Conservation (phyloP, 2,329 filamentous ascomycete species). For the Ampelomyces quisqualis region DNA sequence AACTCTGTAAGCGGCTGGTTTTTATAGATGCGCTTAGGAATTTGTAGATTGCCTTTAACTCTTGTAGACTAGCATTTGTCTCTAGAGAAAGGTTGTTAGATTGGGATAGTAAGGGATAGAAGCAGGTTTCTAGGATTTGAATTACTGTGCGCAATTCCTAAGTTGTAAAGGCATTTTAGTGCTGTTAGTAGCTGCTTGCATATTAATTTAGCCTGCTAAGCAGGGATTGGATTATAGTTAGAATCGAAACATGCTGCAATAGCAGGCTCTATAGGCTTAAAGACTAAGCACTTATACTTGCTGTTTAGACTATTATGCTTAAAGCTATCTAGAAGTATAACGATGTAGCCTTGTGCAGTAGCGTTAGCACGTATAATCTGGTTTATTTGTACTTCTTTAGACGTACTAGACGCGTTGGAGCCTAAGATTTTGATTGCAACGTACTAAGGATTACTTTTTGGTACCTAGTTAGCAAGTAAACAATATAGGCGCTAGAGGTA, state of each 20-base stretch:
- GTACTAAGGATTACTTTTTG: slow-evolving; percentile 6
- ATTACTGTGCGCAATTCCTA: slow-evolving; percentile 10
- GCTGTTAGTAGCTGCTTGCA: slow-evolving; percentile 10
- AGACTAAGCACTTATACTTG: slow-evolving; percentile 11
- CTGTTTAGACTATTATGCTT: slow-evolving; percentile 10
- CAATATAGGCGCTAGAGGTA: slow-evolving; percentile 4
- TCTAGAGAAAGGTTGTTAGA: slow-evolving; percentile 6
- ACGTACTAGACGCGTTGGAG: slow-evolving; percentile 6
- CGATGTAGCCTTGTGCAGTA: slow-evolving; percentile 5
- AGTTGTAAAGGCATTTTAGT: slow-evolving; percentile 10
- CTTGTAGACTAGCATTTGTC: slow-evolving; percentile 6
- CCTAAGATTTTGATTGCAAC: slow-evolving; percentile 13
- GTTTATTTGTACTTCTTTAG: slow-evolving; percentile 10
- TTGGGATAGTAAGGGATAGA: slow-evolving; percentile 9
- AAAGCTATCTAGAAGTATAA: slow-evolving; percentile 8
- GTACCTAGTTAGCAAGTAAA: slow-evolving; percentile 7
- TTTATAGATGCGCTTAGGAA: slow-evolving; percentile 9
- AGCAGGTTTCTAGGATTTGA: slow-evolving; percentile 10
- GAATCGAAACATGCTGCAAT: slow-evolving; percentile 4
- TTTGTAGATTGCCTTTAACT: slow-evolving; percentile 8
- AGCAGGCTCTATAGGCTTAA: slow-evolving; percentile 10
- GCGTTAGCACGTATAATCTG: slow-evolving; percentile 4
- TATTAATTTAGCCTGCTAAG: slow-evolving; percentile 9
- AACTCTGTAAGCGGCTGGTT: slow-evolving; percentile 9
- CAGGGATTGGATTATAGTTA: slow-evolving; percentile 9